These are phyloP conservation scores for Pythium grandisporangium DNA, from an alignment of 352 stramenopile genomes.

Conservation along the genomic window DNA sequence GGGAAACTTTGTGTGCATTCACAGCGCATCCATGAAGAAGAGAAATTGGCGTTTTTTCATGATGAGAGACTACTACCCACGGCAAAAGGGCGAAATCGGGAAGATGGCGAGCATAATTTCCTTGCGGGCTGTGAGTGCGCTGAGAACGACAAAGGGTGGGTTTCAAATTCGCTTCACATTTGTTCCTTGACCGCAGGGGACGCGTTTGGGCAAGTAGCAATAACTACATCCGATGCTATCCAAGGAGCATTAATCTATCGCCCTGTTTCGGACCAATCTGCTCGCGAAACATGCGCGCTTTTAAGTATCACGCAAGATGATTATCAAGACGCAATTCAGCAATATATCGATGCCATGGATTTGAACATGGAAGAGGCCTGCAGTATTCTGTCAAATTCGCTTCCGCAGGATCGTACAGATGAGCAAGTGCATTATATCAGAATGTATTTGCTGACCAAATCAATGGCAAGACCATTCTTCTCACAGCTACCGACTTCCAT, in stretches of 20 bases:
- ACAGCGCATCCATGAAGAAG: constrained; percentile 6
- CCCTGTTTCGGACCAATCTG: constrained; percentile 6
- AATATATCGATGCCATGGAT: constrained; percentile 15
- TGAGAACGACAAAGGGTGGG: neutral
- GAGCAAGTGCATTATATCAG: constrained; percentile 25
- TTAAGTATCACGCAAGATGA: constrained; percentile 19
- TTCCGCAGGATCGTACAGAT: constrained; percentile 32
- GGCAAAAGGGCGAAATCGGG: neutral
- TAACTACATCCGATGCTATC: constrained; percentile 2
- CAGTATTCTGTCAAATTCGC: constrained; percentile 14
- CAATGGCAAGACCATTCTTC: constrained; percentile 28
- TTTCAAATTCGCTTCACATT: constrained; percentile 15
- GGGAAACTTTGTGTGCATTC: constrained; percentile 26
- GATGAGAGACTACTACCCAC: neutral
- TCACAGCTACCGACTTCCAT: constrained; percentile 18
- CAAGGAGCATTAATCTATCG: constrained; percentile 26
- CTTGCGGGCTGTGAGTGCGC: constrained; percentile 9
- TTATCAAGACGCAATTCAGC: constrained; percentile 9
- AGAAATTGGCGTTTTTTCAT: constrained; percentile 2
- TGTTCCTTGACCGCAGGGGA: constrained; percentile 24
- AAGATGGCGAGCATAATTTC: neutral
- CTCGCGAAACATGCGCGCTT: constrained; percentile 7
- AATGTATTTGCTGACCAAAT: constrained; percentile 18
- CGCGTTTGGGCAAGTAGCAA: constrained; percentile 21
- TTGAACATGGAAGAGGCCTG: constrained; percentile 15